phyloP scores from a whole-genome alignment of 306 rosid species.

The Lotus japonicus region DNA sequence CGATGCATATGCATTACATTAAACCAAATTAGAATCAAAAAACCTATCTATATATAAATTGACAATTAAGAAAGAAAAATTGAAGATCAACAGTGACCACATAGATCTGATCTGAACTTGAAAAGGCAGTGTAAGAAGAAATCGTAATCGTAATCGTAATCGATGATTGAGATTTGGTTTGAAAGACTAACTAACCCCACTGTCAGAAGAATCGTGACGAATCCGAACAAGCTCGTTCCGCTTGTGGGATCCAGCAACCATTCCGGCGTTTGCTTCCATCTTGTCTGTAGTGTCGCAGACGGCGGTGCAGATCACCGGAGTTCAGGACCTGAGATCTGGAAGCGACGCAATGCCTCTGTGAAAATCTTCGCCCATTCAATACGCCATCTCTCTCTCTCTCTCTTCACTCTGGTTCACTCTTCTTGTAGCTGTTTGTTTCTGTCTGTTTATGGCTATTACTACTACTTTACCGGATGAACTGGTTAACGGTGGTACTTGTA shows the following conservation, averaged over 20 bases:
- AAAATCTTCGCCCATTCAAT: slow-evolving; percentile 54
- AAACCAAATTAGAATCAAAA: not conserved
- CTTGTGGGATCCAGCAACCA: slow-evolving; percentile 96
- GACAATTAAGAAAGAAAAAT: too few relatives aligned
- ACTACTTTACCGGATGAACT: slow-evolving; percentile 27
- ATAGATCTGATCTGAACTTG: slow-evolving; percentile 33
- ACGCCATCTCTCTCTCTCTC: slow-evolving; percentile 39
- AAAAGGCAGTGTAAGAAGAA: not conserved
- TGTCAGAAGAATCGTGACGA: slow-evolving; percentile 87
- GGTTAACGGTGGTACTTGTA: slow-evolving; percentile 19
- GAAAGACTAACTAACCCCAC: slow-evolving; percentile 57
- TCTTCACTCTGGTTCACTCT: not conserved
- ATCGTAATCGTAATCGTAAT: not conserved
- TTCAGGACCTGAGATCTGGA: slow-evolving; percentile 7
- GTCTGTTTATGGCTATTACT: slow-evolving; percentile 17
- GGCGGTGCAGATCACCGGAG: slow-evolving; percentile 12
- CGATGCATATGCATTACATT: not conserved
- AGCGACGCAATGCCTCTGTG: slow-evolving; percentile 10
- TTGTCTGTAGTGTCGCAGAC: not conserved
- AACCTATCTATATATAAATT: too few relatives aligned
- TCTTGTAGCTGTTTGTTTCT: not conserved
- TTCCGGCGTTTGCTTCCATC: slow-evolving; percentile 86
- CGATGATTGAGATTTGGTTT: not conserved
- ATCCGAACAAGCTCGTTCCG: slow-evolving; percentile 93
- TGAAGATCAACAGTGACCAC: slow-evolving; percentile 13